phyloP scores from a whole-genome alignment of 495 filamentous ascomycete genomes.

The Platismatia glauca region DNA sequence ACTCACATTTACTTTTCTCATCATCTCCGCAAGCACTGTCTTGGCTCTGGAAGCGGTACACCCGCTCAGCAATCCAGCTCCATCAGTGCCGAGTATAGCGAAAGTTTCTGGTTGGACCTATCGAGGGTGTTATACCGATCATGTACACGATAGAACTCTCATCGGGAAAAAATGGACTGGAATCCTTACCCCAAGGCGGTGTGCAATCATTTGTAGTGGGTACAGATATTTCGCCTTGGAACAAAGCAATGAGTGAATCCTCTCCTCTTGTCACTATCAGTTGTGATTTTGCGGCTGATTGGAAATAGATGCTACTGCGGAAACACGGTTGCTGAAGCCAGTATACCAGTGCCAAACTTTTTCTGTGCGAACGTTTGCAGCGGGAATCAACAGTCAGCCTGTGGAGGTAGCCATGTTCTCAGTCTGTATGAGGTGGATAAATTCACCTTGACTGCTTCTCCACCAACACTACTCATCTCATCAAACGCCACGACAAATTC shows the following conservation, averaged over 20 bases:
- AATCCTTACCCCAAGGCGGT: neutral
- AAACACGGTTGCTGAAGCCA: neutral
- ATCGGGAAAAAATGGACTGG: neutral
- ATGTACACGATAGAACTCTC: neutral
- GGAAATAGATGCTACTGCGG: slow-evolving; percentile 2
- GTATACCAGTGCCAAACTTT: neutral
- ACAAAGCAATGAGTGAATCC: neutral
- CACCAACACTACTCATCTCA: neutral
- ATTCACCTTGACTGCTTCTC: neutral
- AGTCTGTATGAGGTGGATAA: neutral
- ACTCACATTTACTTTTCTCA: neutral
- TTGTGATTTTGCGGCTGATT: neutral
- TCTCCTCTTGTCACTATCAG: neutral
- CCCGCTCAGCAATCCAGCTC: neutral
- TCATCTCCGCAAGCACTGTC: neutral
- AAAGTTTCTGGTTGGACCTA: neutral
- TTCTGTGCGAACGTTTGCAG: neutral
- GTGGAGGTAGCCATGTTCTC: neutral
- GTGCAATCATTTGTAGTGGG: neutral
- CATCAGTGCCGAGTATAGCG: neutral
- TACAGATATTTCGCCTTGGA: neutral
- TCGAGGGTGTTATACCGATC: neutral
- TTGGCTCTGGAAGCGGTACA: neutral
- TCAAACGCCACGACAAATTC: neutral
- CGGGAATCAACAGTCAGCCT: neutral